Percentiles rank a stretch among this genome's conserved stretches.
phyloP scores from a whole-genome alignment of 805 yeast genomes.

The Candida morakotiae region DNA sequence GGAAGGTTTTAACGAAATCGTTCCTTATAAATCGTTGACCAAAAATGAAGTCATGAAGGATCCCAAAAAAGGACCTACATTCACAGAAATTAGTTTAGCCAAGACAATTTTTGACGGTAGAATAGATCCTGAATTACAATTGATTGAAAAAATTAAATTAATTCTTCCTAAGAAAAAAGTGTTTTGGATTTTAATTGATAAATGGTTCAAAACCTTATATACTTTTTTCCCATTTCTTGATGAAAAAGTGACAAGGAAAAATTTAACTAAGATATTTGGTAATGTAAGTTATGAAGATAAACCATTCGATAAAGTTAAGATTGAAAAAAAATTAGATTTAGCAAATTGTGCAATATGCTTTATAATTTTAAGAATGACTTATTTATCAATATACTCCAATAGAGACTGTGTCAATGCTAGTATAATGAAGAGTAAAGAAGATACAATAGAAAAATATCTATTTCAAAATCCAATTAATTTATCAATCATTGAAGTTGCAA shows the following conservation, averaged over 20 bases:
- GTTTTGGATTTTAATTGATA: slow-evolving; percentile 49
- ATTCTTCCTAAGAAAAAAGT: slow-evolving; percentile 48
- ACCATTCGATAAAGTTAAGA: slow-evolving; percentile 18
- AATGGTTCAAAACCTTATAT: slow-evolving; percentile 56
- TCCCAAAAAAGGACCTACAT: slow-evolving; percentile 12
- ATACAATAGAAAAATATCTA: slow-evolving; percentile 29
- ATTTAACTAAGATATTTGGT: slow-evolving; percentile 42
- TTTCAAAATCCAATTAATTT: slow-evolving; percentile 43
- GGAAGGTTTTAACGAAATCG: slow-evolving; percentile 30
- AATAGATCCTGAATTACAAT: slow-evolving; percentile 23
- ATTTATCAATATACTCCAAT: slow-evolving; percentile 36
- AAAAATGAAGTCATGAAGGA: slow-evolving; percentile 15
- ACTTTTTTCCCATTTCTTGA: slow-evolving; percentile 62
- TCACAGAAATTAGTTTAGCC: slow-evolving; percentile 15
- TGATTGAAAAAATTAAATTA: slow-evolving; percentile 27
- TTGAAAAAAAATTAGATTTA: slow-evolving; percentile 36
- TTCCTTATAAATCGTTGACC: slow-evolving; percentile 26
- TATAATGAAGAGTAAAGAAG: slow-evolving; percentile 22
- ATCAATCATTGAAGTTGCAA: slow-evolving; percentile 46
- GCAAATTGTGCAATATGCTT: slow-evolving; percentile 37
- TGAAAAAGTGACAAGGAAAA: slow-evolving; percentile 44
- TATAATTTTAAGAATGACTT: slow-evolving; percentile 38
- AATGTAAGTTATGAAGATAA: slow-evolving; percentile 21
- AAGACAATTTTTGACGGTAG: slow-evolving; percentile 16
- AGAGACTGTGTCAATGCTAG: slow-evolving; percentile 19